Conservation (phyloP, 495 filamentous ascomycete species). For the Delitschia confertaspora region DNA sequence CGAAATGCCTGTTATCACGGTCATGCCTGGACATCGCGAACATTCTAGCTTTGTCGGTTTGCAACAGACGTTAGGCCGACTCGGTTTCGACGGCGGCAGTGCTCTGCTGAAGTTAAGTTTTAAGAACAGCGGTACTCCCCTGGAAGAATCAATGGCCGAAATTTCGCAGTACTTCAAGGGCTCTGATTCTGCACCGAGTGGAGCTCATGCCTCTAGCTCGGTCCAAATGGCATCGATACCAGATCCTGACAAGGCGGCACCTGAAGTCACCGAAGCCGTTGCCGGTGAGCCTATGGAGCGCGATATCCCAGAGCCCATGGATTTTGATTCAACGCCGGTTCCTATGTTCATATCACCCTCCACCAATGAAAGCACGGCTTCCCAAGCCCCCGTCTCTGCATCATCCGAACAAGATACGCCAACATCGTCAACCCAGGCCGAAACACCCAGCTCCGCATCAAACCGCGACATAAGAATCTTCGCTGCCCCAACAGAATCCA, state of each 20-base stretch:
- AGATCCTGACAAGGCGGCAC: slow-evolving; percentile 8
- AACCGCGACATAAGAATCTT: slow-evolving; percentile 60
- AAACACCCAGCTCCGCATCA: slow-evolving; percentile 24
- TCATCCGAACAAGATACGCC: slow-evolving; percentile 16
- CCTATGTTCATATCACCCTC: neutral
- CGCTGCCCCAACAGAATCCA: slow-evolving; percentile 59
- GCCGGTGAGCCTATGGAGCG: slow-evolving; percentile 1
- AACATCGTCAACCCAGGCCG: slow-evolving; percentile 10
- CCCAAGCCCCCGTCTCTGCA: neutral
- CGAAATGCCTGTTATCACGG: slow-evolving; percentile 72
- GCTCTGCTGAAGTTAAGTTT: slow-evolving; percentile 70
- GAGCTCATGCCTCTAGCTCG: slow-evolving; percentile 10
- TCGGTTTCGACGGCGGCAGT: slow-evolving; percentile 77
- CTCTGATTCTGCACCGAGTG: slow-evolving; percentile 18
- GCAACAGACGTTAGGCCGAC: slow-evolving; percentile 76
- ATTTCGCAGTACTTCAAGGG: slow-evolving; percentile 60
- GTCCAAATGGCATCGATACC: slow-evolving; percentile 9
- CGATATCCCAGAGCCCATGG: slow-evolving; percentile 18
- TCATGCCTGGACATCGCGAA: slow-evolving; percentile 59
- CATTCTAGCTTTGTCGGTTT: slow-evolving; percentile 66
- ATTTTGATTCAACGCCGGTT: slow-evolving; percentile 4
- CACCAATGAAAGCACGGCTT: neutral
- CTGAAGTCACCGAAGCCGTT: slow-evolving; percentile 6
- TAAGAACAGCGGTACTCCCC: slow-evolving; percentile 60
- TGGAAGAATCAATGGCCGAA: slow-evolving; percentile 76